Evolutionary conservation across 768 basidiomycete species (phyloP).

Genomic region (Hydnomerulius pinastri): DNA sequence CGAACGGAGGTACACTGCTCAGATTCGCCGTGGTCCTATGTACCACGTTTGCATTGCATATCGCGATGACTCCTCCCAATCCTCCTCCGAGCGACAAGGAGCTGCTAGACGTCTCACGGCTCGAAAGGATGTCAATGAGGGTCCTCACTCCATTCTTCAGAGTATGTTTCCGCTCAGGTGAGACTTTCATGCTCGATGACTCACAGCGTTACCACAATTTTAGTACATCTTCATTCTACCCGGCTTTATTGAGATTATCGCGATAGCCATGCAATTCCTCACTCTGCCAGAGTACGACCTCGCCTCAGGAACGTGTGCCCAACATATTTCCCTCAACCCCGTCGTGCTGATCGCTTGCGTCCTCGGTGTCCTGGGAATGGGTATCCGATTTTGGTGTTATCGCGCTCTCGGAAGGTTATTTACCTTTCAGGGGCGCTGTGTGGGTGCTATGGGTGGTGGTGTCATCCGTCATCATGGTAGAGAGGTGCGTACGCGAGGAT

Average conservation of each 20-base stretch:
- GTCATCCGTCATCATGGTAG: too few relatives aligned
- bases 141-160: constrained; percentile 1
- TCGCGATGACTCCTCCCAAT: constrained; percentile 8
- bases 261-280: neutral
- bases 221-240: constrained; percentile 6
- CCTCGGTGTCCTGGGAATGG: constrained; percentile 25
- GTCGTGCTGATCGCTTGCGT: constrained; percentile 5
- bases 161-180: neutral
- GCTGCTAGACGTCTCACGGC: neutral
- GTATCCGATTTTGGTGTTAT: constrained; percentile 37
- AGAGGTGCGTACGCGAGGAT: constrained; percentile 5
- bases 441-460: too few relatives aligned
- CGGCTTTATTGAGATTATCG: neutral
- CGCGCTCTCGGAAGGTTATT: constrained; percentile 37
- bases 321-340: constrained; percentile 3
- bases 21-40: neutral
- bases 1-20: neutral
- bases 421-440: constrained; percentile 43
- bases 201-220: neutral
- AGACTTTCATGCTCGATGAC: neutral
- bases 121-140: neutral
- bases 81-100: neutral
- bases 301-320: constrained; percentile 3
- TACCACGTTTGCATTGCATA: constrained; percentile 5
- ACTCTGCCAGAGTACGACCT: neutral